Base-by-base conservation (phyloP, 2,329 filamentous ascomycete genomes). In the Botrytis sinoallii region DNA sequence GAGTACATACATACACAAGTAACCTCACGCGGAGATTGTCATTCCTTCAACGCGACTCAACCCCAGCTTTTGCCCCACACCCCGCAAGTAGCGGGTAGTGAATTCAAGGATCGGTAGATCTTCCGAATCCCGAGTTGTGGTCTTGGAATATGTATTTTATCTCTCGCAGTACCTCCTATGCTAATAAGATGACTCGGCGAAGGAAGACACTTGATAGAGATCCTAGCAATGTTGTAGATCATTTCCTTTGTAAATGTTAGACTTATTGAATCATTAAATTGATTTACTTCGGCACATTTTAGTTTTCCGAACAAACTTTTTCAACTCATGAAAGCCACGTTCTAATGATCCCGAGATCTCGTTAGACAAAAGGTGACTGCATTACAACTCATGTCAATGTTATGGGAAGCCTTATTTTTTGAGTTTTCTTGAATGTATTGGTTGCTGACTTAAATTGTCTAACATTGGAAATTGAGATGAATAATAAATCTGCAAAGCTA, bases 1-100 rank as follows among this genome's bases (percentile, higher is more conserved):
- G 60, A 55, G 71, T 72, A 72, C 63, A 42, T 69, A 48, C 22
- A 48, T 48, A 68, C 71, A 68, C 71, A 70, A 63, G 71, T 35
- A 70, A 73, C 44, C 71, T 73, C 71, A 73, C 71, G 71, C 71
- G 71, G 71, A 64, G 66, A 70, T 73, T 73, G 57, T 73, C 71
- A 72, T 61, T 72, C 29, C 60, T 60, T 35, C 25, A 69, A 68
- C 48, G 18, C n/a, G 18, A 57, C 48, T 68, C 48, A 42, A 55
- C 48, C 48, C 66, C 35, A 57, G 48, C 40, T 32, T 44, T 57
- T 44, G 48, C 63, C 63, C 71, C 48, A 59, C 60, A 61, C 71
- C 71, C 71, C 71, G 52, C 71, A 72, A 68, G 70, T 68, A 32
- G 63, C 63, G 52, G 71, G 29, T 52, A 40, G 46, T 72, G 29